Base-by-base conservation (phyloP, 768 basidiomycete genomes). In the Lanmaoa pseudosensibilis region DNA sequence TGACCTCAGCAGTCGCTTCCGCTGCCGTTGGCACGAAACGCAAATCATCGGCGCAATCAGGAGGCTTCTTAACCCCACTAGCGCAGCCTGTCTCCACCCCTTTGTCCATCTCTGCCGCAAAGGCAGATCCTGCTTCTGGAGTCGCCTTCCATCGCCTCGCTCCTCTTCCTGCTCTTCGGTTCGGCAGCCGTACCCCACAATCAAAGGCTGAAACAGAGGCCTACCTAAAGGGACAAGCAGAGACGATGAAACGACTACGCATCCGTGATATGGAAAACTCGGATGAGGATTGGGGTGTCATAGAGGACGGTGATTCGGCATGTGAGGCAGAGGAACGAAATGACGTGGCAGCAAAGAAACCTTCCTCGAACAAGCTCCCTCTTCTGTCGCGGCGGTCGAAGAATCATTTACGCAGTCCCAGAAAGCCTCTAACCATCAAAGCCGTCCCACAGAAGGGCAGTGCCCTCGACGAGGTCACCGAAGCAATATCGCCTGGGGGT, bases 401-500 rank as follows among this genome's bases (percentile, higher is more conserved):
- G 58, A 67, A 73, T 13, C 66, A 62, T 34, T 36, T 72, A 3
- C 56, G 52, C 49, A 73, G 72, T 47, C 70, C 70, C 5, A 65
- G 71, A 50, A 72, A 72, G 33, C 58, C 63, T 18, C 46, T 62
- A 0, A 33, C 55, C 18, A 52, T 65, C 32, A 69, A 62, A 15
- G 54, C 62, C 21, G 57, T 72, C 16, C 70, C 72, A 18, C 72
- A 72, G 43, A 79, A 78, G 56, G 77, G 74, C 1, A 83, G 74
- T 50, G 65, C 71, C 23, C 73, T 75, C 47, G 80, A 83, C 57
- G 86, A 88, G 65, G 83, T 87, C 32, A 83, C 77, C 3, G 87
- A 85, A 58, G 84, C 83, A 2, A 77, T 90, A 55, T 91, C 88
- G 0, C 89, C 89, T 3, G 87, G 87, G 13, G 89, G 88, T 0